phyloP scores from a whole-genome alignment of 331 rosid species.

The Cydonia oblonga region DNA sequence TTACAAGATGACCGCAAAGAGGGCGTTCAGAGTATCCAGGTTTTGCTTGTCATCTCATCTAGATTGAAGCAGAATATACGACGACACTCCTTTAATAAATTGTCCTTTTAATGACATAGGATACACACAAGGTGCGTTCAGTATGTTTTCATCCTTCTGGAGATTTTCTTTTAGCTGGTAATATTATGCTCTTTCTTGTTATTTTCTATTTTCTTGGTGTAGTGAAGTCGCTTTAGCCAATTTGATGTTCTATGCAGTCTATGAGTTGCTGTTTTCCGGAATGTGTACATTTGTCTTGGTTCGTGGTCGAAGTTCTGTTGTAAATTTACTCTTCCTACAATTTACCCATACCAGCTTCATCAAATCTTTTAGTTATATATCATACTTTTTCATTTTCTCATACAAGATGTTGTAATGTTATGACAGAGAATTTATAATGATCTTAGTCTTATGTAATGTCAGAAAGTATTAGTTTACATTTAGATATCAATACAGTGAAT shows the following conservation, averaged over 20 bases:
- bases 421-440: too few relatives aligned
- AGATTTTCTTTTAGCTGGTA: constrained; percentile 85
- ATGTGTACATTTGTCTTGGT: not conserved
- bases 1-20: constrained; percentile 75
- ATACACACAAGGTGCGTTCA: constrained; percentile 87
- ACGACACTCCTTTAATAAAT: not conserved
- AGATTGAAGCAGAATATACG: constrained; percentile 9
- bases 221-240: not conserved
- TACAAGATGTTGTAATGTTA: not conserved
- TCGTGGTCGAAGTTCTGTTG: too few relatives aligned
- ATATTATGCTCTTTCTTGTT: constrained; percentile 3
- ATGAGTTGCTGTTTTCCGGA: not conserved
- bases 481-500: constrained; percentile 2
- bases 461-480: not conserved
- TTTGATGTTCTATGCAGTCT: constrained; percentile 2
- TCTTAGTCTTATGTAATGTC: not conserved
- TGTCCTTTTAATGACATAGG: constrained; percentile 37
- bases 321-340: not conserved
- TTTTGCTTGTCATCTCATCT: constrained; percentile 15
- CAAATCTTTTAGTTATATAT: not conserved
- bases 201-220: not conserved
- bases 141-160: constrained; percentile 91
- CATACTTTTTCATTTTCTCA: not conserved
- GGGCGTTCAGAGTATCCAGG: constrained; percentile 93
- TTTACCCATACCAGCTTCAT: not conserved